These are phyloP conservation scores for Rhizoclosmatium sp. DNA, from an alignment of 192 early-diverging fungal genomes.

Conservation along the genomic window DNA sequence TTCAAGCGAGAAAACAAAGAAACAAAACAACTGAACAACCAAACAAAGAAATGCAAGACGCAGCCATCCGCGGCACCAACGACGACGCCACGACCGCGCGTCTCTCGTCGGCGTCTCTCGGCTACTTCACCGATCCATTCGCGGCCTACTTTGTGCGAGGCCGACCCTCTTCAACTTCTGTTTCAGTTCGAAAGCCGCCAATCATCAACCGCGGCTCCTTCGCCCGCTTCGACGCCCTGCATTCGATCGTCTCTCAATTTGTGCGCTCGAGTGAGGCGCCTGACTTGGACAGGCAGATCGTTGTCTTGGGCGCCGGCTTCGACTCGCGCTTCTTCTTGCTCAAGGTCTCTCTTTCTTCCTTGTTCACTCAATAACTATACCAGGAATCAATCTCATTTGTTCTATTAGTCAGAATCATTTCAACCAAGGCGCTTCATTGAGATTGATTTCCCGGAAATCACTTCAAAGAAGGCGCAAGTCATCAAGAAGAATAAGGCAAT, in stretches of 20 bases:
- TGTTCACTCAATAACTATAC: background rate
- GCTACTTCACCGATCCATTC: conserved; percentile 84
- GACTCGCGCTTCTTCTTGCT: conserved; percentile 91
- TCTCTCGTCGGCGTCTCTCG: conserved; percentile 82
- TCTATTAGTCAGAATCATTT: conserved; percentile 33
- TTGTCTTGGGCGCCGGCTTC: conserved; percentile 88
- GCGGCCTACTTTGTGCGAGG: conserved; percentile 55
- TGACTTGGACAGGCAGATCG: conserved; percentile 73
- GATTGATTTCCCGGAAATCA: conserved; percentile 91
- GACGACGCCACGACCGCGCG: conserved; percentile 87
- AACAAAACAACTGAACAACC: background rate
- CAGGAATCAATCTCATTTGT: background rate
- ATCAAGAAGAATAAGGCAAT: conserved; percentile 64
- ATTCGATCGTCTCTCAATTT: conserved; percentile 73
- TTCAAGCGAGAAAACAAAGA: too few species aligned
- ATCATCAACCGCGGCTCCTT: conserved; percentile 95
- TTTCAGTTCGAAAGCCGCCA: conserved; percentile 77
- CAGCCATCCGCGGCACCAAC: conserved; percentile 86
- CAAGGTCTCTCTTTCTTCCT: conserved; percentile 59
- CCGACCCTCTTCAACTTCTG: background rate
- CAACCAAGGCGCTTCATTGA: conserved; percentile 78
- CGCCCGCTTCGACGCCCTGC: conserved; percentile 73
- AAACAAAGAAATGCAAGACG: conserved; percentile 50
- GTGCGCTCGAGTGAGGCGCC: conserved; percentile 40
- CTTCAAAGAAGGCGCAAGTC: conserved; percentile 75